Percentiles rank a stretch among this genome's conserved stretches.
These are phyloP conservation scores for Rhododendron mucronatum DNA, from an alignment of 148 eudicot species.

Conservation along the genomic window DNA sequence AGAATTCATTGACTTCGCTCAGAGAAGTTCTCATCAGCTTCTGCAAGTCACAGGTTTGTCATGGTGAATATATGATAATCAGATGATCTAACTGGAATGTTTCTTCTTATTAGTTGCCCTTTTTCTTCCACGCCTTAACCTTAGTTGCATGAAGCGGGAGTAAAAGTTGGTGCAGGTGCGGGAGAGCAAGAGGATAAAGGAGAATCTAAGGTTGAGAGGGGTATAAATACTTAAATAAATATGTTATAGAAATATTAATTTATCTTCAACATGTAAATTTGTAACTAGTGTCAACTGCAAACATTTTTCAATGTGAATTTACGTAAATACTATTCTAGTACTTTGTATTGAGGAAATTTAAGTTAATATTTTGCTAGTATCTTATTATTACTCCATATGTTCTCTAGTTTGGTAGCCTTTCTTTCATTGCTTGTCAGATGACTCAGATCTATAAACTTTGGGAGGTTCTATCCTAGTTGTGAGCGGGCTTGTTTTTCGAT, in stretches of 20 bases:
- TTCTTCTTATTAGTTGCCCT: not conserved
- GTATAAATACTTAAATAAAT: not conserved
- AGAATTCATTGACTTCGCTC: conserved; percentile 32
- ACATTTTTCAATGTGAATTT: too few relatives aligned
- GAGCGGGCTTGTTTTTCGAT: not conserved
- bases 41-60: conserved; percentile 74
- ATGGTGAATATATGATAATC: not conserved
- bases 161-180: not conserved
- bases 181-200: not conserved
- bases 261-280: not conserved
- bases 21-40: conserved; percentile 47
- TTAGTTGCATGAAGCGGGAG: not conserved
- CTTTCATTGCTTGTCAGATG: not conserved
- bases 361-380: too few relatives aligned
- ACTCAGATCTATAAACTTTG: not conserved
- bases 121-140: not conserved
- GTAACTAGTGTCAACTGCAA: not conserved
- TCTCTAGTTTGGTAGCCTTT: too few relatives aligned
- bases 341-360: too few relatives aligned
- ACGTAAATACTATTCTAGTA: too few relatives aligned
- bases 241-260: not conserved
- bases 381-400: too few relatives aligned
- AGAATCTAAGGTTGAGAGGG: not conserved
- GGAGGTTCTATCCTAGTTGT: not conserved
- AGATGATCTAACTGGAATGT: not conserved